These are phyloP conservation scores for Cordia subcordata DNA, from an alignment of 257 asterid species.

Conservation along the genomic window DNA sequence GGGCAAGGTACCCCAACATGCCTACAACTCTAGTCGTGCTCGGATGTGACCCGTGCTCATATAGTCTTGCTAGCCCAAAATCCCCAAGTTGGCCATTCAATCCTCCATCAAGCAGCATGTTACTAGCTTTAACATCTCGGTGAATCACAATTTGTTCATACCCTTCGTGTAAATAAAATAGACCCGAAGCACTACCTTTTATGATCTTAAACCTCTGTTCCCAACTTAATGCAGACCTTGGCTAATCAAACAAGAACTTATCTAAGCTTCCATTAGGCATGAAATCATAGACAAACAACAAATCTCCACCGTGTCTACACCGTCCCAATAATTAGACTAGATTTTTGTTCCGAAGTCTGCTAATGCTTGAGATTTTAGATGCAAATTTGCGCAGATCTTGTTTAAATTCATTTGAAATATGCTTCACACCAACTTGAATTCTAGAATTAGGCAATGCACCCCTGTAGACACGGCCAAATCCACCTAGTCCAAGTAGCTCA, in stretches of 20 bases:
- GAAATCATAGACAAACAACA: conserved; percentile 60
- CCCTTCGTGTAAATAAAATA: conserved; percentile 63
- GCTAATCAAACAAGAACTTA: conserved; percentile 39
- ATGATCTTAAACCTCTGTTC: conserved; percentile 54
- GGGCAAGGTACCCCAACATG: conserved; percentile 66
- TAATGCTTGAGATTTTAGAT: conserved; percentile 65
- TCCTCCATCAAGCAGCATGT: conserved; percentile 48
- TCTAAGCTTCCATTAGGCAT: conserved; percentile 83
- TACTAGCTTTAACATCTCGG: conserved; percentile 63
- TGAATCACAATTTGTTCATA: conserved; percentile 60
- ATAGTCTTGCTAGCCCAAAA: conserved; percentile 62
- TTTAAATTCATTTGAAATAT: conserved; percentile 54
- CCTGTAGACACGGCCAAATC: conserved; percentile 63
- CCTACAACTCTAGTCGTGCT: conserved; percentile 62
- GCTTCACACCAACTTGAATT: conserved; percentile 56
- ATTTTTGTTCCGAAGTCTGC: conserved; percentile 60
- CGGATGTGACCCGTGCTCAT: conserved; percentile 55
- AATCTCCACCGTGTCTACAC: conserved; percentile 57
- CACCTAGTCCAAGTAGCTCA: conserved; percentile 71
- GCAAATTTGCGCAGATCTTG: conserved; percentile 67
- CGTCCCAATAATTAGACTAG: conserved; percentile 66
- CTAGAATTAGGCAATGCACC: conserved; percentile 37
- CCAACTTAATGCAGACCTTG: conserved; percentile 39
- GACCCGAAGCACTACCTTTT: conserved; percentile 64
- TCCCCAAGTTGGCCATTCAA: conserved; percentile 54